These are phyloP conservation scores for Gastrolobium bilobum DNA, from an alignment of 306 rosid species.

Conservation along the genomic window DNA sequence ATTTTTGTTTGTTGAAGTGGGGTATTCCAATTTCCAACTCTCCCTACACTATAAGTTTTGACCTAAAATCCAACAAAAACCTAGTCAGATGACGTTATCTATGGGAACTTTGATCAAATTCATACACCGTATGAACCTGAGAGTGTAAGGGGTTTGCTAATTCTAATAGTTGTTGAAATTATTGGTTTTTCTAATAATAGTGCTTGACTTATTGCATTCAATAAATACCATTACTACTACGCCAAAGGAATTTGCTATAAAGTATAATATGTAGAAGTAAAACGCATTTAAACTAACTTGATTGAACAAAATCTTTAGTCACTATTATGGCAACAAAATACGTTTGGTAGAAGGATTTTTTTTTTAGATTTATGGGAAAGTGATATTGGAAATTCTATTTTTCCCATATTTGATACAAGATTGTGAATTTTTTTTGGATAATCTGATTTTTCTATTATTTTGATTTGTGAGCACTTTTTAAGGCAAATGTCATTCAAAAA, in stretches of 20 bases:
- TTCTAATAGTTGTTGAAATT: background rate
- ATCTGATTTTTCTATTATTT: too few species aligned
- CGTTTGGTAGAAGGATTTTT: too few species aligned
- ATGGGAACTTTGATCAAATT: background rate
- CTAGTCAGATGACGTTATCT: constrained; percentile 38
- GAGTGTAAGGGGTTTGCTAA: constrained; percentile 23
- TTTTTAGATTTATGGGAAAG: too few species aligned
- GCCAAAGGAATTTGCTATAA: background rate
- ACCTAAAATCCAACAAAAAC: background rate
- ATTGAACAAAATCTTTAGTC: background rate
- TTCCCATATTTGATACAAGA: too few species aligned
- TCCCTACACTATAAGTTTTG: too few species aligned
- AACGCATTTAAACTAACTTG: background rate
- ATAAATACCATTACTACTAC: background rate
- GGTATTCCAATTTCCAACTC: too few species aligned
- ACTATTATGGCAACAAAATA: background rate
- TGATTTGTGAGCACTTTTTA: too few species aligned
- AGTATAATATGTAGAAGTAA: background rate
- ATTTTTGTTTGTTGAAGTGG: too few species aligned
- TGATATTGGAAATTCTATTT: too few species aligned
- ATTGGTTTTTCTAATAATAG: too few species aligned
- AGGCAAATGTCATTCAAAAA: too few species aligned
- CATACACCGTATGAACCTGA: constrained; percentile 4
- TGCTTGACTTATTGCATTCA: constrained; percentile 3
- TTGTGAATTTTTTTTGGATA: too few species aligned